Percentiles rank a stretch among this genome's conserved stretches.
These are phyloP conservation scores for Rosa lucieae DNA, from an alignment of 306 rosid species.

Conservation along the genomic window DNA sequence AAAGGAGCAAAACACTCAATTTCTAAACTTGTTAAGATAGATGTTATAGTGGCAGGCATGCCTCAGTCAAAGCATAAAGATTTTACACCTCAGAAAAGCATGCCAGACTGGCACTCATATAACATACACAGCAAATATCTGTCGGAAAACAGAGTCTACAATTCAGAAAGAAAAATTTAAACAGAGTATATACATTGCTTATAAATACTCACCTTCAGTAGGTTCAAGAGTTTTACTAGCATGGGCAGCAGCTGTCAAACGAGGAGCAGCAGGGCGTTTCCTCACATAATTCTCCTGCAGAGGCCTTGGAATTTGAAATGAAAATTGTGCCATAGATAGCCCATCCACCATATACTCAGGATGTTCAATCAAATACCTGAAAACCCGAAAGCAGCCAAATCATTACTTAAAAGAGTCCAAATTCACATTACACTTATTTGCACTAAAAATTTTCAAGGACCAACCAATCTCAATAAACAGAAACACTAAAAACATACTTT, in stretches of 20 bases:
- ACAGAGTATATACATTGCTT: not conserved
- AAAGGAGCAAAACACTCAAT: not conserved
- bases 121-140: not conserved
- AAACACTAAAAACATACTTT: constrained; percentile 46
- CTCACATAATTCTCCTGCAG: constrained; percentile 84
- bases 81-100: not conserved
- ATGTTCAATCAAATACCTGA: constrained; percentile 70
- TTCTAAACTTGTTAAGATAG: not conserved
- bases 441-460: not conserved
- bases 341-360: constrained; percentile 62
- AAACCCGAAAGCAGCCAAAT: constrained; percentile 21
- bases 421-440: not conserved
- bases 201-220: constrained; percentile 54
- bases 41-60: not conserved
- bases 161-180: not conserved
- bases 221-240: constrained; percentile 41
- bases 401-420: not conserved
- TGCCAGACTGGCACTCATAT: not conserved
- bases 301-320: constrained; percentile 83
- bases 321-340: constrained; percentile 63
- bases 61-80: not conserved
- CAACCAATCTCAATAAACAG: not conserved
- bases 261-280: constrained; percentile 68
- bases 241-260: constrained; percentile 36
- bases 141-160: not conserved